Base-by-base conservation (phyloP, 768 basidiomycete genomes). In the Pleurotus salmoneostramineus region DNA sequence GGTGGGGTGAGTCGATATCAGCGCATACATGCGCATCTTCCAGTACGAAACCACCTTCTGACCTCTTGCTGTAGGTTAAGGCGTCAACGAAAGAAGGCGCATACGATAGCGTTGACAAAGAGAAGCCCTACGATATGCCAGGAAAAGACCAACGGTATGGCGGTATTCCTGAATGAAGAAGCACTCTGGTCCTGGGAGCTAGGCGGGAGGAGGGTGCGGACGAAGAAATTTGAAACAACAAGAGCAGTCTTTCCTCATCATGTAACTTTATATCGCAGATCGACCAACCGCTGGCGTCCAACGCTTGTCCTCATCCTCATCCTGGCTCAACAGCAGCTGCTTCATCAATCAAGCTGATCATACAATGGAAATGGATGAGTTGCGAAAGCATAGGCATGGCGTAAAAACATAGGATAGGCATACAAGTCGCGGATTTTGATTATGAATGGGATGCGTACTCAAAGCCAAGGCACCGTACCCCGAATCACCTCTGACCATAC, bases 141-240 rank as follows among this genome's bases (percentile, higher is more conserved):
- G 50, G 50, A n/a, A 62, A 69, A 45, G 27, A 47, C 12, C 37
- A 8, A 31, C 15, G 58, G 44, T 59, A 57, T 21, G 58, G 58
- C 11, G 58, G 58, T 6, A 37, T 7, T 32, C 49, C 52, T 17
- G 51, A 54, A 17, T 61, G 57, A 27, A 3, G 21, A 27, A 27
- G 21, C 21, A 27, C 21, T 27, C 21, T 27, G 21, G 21, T 27
- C 21, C 21, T 27, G 21, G 3, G 3, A 27, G 3, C 21, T 27
- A 3, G 21, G 21, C 21, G 21, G 21, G 3, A 27, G 21, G 21
- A 27, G 21, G 3, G 21, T 1, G 21, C 21, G 21, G 3, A 27
- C 21, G 21, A 27, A 27, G 21, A 27, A 27, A 27, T 27, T 27
- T 27, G 21, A 27, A 27, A 27, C 21, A 27, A 27, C 21, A 27